phyloP scores from a whole-genome alignment of 1,284 basidiomycete genomes.

The Ganoderma sinense region DNA sequence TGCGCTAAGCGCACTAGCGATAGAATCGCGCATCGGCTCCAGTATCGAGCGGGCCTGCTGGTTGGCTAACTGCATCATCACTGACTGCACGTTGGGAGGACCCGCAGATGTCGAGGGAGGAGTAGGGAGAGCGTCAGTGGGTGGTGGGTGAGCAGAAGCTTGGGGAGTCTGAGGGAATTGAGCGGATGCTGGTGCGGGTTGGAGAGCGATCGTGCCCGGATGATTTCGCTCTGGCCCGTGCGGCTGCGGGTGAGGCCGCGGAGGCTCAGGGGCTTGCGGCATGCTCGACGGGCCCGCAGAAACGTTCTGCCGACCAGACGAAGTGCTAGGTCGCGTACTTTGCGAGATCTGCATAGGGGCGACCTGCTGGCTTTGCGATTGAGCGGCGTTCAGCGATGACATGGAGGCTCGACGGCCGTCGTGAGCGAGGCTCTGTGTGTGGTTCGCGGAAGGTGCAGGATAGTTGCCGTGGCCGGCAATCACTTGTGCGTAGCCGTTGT shows the following conservation, averaged over 20 bases:
- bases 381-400: not conserved
- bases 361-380: not conserved
- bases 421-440: not conserved
- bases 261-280: not conserved
- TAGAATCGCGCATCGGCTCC: slow-evolving; percentile 9
- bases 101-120: not conserved
- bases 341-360: not conserved
- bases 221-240: not conserved
- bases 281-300: not conserved
- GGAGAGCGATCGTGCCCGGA: not conserved
- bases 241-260: not conserved
- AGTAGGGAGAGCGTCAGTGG: not conserved
- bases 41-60: not conserved
- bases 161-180: not conserved
- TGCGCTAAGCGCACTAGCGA: slow-evolving; percentile 8
- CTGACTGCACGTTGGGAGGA: not conserved
- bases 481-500: not conserved
- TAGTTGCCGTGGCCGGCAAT: not conserved
- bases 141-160: not conserved
- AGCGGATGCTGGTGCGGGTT: not conserved
- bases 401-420: not conserved
- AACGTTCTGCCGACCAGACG: not conserved
- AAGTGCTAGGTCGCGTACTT: no score
- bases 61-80: not conserved
- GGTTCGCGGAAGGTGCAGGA: not conserved